Base-by-base conservation (phyloP, 2,329 filamentous ascomycete genomes). In the Verticillium isaacii region DNA sequence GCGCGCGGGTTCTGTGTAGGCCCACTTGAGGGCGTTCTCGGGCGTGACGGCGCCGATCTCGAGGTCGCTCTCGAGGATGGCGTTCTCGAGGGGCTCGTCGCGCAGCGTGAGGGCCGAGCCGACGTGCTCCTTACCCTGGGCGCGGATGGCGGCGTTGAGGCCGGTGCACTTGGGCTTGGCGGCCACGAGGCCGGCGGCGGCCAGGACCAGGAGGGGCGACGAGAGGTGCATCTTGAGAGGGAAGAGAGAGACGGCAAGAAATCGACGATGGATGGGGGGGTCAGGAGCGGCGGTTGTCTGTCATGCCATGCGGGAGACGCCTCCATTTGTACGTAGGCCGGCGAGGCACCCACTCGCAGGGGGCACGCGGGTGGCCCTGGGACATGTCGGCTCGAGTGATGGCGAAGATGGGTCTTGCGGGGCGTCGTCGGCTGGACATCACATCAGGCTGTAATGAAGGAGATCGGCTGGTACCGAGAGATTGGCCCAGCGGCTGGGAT, bases 1-100 rank as follows among this genome's bases (percentile, higher is more conserved):
- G 36, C 79, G 82, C 56, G 79, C 68, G 2, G 86, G 85, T 73
- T 90, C 87, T 56, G 78, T 85, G 68, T 82, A 80, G 59, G 85
- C 78, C 85, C 84, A 89, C 70, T 74, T 76, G 72, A 73, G 81
- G 1, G 84, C 82, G 3, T 77, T 76, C 67, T 76, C 74, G n/a
- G 71, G 71, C 12, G 84, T 86, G 56, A 85, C 77, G 66, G 84
- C 80, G 25, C 84, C 85, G 68, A 87, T 87, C 62, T 86, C 82
- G 19, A 74, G 73, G 12, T 64, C 74, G 68, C 82, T 75, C 63
- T 76, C 77, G 57, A 86, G 75, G 63, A 85, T 80, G 3, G 71
- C 69, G n/a, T 78, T 70, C 68, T 87, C 87, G 45, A 76, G 66
- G 2, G 72, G 69, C 70, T 88, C 83, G 54, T 80, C 77, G 2